phyloP scores from a whole-genome alignment of 345 rosid genomes.

The Populus davidiana region DNA sequence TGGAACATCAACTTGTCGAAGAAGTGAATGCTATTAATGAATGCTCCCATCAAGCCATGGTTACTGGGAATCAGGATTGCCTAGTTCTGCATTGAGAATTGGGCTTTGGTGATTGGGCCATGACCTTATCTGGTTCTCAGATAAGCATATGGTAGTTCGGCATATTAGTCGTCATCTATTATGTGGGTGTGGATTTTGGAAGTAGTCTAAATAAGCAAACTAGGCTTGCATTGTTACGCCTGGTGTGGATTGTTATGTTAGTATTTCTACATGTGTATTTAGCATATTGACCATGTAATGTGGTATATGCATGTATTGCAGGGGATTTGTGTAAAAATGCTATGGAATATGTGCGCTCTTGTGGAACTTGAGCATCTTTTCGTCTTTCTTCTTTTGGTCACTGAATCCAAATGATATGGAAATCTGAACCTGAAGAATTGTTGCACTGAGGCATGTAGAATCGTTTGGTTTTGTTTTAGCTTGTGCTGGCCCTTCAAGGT shows the following conservation, averaged over 20 bases:
- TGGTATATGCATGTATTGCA: background rate
- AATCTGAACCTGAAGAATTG: too few species aligned
- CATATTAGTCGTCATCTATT: background rate
- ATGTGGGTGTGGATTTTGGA: background rate
- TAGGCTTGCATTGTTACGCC: slow-evolving; percentile 1
- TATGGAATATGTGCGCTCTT: background rate
- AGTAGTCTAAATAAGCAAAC: slow-evolving; percentile 22
- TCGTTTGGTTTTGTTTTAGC: too few species aligned
- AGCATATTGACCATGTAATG: background rate
- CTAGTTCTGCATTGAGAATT: slow-evolving; percentile 59
- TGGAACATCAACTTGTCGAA: slow-evolving; percentile 12
- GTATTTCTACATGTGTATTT: background rate
- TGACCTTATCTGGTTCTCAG: background rate
- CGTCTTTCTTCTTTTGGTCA: background rate
- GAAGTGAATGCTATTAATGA: slow-evolving; percentile 31
- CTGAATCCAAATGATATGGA: background rate
- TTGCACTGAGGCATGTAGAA: too few species aligned
- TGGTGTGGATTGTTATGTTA: background rate
- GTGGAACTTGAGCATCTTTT: background rate
- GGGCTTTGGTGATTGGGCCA: slow-evolving; percentile 1
- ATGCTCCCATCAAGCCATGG: slow-evolving; percentile 37
- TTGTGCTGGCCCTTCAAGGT: too few species aligned
- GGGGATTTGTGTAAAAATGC: background rate
- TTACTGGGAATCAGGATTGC: slow-evolving; percentile 63
- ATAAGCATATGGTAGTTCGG: background rate